A percentile compares a stretch with the other conserved stretches of the same genome.
Conservation (phyloP, 768 basidiomycete genomes). For the Amylocystis lapponica region DNA sequence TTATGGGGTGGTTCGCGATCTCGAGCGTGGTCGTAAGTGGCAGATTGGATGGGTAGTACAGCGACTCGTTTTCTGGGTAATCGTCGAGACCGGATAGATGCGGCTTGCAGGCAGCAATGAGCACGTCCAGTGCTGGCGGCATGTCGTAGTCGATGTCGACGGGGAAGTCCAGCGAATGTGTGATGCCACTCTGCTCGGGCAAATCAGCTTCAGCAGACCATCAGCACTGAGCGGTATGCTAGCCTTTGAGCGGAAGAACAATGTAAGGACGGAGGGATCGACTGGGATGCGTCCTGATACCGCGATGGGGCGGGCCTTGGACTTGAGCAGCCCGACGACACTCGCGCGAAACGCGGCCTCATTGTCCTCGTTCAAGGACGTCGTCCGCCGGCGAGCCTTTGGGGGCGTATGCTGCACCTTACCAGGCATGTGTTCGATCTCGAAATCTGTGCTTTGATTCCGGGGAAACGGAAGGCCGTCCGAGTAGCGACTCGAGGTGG, state of each 20-base stretch:
- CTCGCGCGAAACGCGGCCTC: slow-evolving; percentile 50
- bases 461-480: slow-evolving; percentile 34
- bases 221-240: slow-evolving; percentile 10
- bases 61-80: slow-evolving; percentile 47
- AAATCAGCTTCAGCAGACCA: background rate
- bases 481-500: slow-evolving; percentile 33
- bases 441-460: slow-evolving; percentile 51
- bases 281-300: slow-evolving; percentile 65
- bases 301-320: slow-evolving; percentile 58
- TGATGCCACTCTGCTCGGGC: slow-evolving; percentile 57
- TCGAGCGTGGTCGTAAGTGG: slow-evolving; percentile 74
- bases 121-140: slow-evolving; percentile 72
- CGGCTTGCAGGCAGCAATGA: slow-evolving; percentile 68
- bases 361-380: slow-evolving; percentile 41
- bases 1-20: slow-evolving; percentile 74
- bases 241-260: slow-evolving; percentile 81
- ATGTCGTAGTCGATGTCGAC: slow-evolving; percentile 70
- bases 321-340: slow-evolving; percentile 48
- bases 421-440: slow-evolving; percentile 44
- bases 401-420: slow-evolving; percentile 13
- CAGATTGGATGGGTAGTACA: slow-evolving; percentile 68
- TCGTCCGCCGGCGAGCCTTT: slow-evolving; percentile 18
- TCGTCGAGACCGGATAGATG: slow-evolving; percentile 45
- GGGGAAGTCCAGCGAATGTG: slow-evolving; percentile 78
- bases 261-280: slow-evolving; percentile 57